Base-by-base conservation (phyloP, 805 yeast species). In the Saccharomycopsis lassenensis region DNA sequence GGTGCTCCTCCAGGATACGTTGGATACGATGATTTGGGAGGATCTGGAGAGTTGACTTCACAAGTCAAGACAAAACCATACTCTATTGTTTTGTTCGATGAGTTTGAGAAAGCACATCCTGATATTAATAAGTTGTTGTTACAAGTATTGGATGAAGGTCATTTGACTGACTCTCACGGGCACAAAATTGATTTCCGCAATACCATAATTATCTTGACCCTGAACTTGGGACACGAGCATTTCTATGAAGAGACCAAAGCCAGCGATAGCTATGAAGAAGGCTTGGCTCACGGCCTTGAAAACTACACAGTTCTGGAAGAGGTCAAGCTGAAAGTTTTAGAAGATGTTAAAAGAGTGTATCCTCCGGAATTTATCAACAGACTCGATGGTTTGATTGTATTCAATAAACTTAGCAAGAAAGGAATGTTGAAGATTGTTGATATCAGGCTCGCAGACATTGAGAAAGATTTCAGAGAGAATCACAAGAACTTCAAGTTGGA, bases 1-100 rank as follows among this genome's bases (percentile, higher is more conserved):
- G 98, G 98, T 35, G 91, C 97, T 1, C 98, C 98, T 4, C 98
- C 98, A 21, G 96, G 97, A 5, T 89, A 89, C 55, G 95, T 89
- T 16, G 91, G 95, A 36, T 87, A 86, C 59, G 98, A 89, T 52
- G 91, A 82, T 49, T 33, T 42, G 12, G 46, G 46, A n/a, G 63
- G 72, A 26, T 82, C 86, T 54, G 98, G 98, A 35, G 97, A 91
- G 58, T 65, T 91, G 45, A 91, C 98, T 1, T 97, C 91, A 57
- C 94, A 95, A 4, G 93, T 91, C 7, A 72, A 95, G 53, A 71
- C 97, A 50, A 87, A 86, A 52, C 98, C 98, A 6, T 89, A 89
- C 48, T 70, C 96, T 1, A 95, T 89, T 19, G 80, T 89, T 2
- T 61, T 89, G 40, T 91, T 89, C 55, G 98, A 89, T 58, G 98